Evolutionary conservation across 2,329 filamentous ascomycete genomes (phyloP), one percentile per base, ranked within the genome.

Genomic region (Aspergillus novoparasiticus): DNA sequence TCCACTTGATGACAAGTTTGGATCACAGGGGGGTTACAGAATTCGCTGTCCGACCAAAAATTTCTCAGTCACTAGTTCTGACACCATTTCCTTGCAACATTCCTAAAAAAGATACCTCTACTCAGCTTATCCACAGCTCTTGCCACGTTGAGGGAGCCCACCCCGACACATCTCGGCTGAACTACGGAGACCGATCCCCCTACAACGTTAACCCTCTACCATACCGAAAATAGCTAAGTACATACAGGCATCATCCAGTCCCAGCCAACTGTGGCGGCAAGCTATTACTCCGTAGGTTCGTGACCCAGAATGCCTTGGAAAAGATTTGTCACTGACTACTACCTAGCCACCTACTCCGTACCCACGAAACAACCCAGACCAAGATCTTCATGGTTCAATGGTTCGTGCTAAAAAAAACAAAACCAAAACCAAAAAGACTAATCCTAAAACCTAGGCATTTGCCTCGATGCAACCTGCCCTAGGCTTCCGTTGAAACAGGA

Each of bases 161-260:
- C 34, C 32, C 28, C 26, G 48, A 39, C 51, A 55, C 32, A 36
- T 55, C 30, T 41, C 32, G 51, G 51, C 34, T 55, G 51, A 55
- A 55, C 32, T 55, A 55, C 51, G 51, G 51, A 55, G 51, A 55
- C 32, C 51, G 32, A 55, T 39, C 51, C 51, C 39, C 36, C 34
- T 55, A 39, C 51, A 39, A 39, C 32, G 34, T 39, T 39, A 36
- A 26, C 32, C 39, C 30, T 21, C 14, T 54, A 54, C 51, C 36
- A 55, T 21, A 39, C 51, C 51, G 32, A 36, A 39, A 39, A 14
- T 26, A 10, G 51, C 8, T 21, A 55, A 55, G 51, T 34, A 32
- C 26, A 30, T 30, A 28, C 23, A 32, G 14, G n/a, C 14, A 30
- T 36, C 32, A 34, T 34, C 32, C 32, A 34, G 32, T 34, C 32